Evolutionary conservation across 148 eudicot genomes (phyloP).

Genomic region (Gaultheria prostrata): DNA sequence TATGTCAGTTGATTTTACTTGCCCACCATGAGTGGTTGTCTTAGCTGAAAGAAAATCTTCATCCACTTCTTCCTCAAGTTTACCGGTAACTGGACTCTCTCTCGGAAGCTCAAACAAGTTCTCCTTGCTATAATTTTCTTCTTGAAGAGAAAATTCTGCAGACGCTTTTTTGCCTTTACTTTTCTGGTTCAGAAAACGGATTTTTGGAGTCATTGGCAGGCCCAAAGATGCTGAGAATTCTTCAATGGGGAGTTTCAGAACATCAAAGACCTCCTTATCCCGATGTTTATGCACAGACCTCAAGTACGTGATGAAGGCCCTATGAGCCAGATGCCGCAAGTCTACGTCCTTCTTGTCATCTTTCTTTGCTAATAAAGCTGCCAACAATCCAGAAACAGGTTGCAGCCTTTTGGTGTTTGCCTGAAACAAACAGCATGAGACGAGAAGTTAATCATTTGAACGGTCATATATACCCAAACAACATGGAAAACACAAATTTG

Average conservation of each 20-base stretch:
- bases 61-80: slow-evolving; percentile 35
- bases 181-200: slow-evolving; percentile 62
- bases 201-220: slow-evolving; percentile 82
- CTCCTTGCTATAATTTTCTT: slow-evolving; percentile 31
- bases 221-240: slow-evolving; percentile 86
- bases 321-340: slow-evolving; percentile 64
- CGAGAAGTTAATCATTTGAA: background rate
- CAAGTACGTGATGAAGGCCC: slow-evolving; percentile 81
- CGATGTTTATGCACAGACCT: slow-evolving; percentile 56
- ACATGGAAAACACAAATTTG: background rate
- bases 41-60: slow-evolving; percentile 39
- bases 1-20: slow-evolving; percentile 36
- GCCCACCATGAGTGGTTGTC: slow-evolving; percentile 25
- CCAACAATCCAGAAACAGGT: slow-evolving; percentile 63
- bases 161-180: slow-evolving; percentile 31
- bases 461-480: background rate
- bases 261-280: slow-evolving; percentile 86
- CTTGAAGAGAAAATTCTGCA: slow-evolving; percentile 29
- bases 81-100: slow-evolving; percentile 13
- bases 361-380: slow-evolving; percentile 58
- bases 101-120: slow-evolving; percentile 31
- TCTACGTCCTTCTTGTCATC: slow-evolving; percentile 28
- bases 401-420: slow-evolving; percentile 60
- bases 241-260: slow-evolving; percentile 65
- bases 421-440: slow-evolving; percentile 33